Base-by-base conservation (phyloP, 345 rosid genomes). In the Citrus glauca region DNA sequence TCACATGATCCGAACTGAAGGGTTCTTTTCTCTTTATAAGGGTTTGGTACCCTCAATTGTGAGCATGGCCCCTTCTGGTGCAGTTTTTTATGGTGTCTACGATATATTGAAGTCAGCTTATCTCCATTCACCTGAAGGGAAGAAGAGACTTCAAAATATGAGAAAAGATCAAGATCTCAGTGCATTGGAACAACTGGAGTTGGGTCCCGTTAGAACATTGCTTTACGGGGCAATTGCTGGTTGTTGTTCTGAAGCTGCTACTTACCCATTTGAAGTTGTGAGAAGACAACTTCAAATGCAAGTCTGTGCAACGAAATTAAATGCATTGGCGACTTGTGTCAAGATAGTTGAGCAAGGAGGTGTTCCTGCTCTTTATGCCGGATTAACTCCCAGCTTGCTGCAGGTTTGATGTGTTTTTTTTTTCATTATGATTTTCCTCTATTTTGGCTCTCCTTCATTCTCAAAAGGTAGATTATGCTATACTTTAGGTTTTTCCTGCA, bases 201-300 rank as follows among this genome's bases (percentile, higher is more conserved):
- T 93, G 89, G 98, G 96, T 75, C 85, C 98, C 16, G 35, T 86
- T 9, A 90, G 96, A 81, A 95, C 99, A 70, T 88, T 93, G 80
- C 76, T 95, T 3, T 92, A 91, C 55, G 98, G 99, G 66, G 99
- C 98, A 53, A 73, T 93, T 25, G 92, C 97, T 2, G 96, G 99
- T 71, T 96, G 90, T 42, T 93, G 97, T 80, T 87, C 98, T 61
- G 99, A 95, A 87, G 98, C 92, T 77, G 90, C 94, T 28, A 95
- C 99, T 2, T 95, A 95, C 83, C 99, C 98, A 10, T 93, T 93
- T 71, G 99, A 93, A 88, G 97, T 92, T 63, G 97, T 93, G 73
- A 90, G 98, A 84, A 87, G 99, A 75, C 95, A 90, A 56, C 97
- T 95, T 80, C 99, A 95, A 81, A 86, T 95, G 93, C 98, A 95